Base-by-base conservation (phyloP, 1,284 basidiomycete species). In the Retiboletus flavoniger region DNA sequence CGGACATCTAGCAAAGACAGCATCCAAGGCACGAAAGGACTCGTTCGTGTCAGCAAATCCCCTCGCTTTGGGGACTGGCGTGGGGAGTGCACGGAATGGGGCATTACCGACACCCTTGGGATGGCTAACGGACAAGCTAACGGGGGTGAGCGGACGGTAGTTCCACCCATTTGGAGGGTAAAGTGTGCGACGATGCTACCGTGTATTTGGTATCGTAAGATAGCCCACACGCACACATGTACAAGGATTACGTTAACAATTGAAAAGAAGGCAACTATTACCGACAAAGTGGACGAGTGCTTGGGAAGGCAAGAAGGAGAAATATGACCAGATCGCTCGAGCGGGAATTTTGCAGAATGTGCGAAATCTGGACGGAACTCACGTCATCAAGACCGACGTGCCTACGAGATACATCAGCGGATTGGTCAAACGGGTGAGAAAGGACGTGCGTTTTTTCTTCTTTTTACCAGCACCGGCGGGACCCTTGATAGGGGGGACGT, bases 41-140 rank as follows among this genome's bases (percentile, higher is more conserved):
- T 89, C 89, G 1, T 91, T 83, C 65, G 73, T 80, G 36, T 84
- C 87, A 21, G 81, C 89, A 16, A 90, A 92, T 63, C 90, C 90
- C 8, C 79, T 92, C 41, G 83, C 89, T 10, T 70, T 91, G 31
- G 85, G 87, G 46, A 73, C 78, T 41, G 76, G 64, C 1, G 67
- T 81, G 32, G 83, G 84, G 8, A 81, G 84, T 19, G 73, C 82
- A 19, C 80, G 88, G 61, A 80, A 80, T 53, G 76, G 79, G 39
- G 78, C 79, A 47, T 59, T 89, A 49, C 87, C 84, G 61, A 84
- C 85, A 39, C 88, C 89, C n/a, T 72, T 91, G 2, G 85, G 83
- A 14, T 92, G 89, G 89, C 67, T 92, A 43, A 85, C 89, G n/a
- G 84, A 80, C 41, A 88, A 81, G 67, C 69, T 91, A 43, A 79